phyloP scores from a whole-genome alignment of 495 filamentous ascomycete genomes.

The Neurospora hispaniola region DNA sequence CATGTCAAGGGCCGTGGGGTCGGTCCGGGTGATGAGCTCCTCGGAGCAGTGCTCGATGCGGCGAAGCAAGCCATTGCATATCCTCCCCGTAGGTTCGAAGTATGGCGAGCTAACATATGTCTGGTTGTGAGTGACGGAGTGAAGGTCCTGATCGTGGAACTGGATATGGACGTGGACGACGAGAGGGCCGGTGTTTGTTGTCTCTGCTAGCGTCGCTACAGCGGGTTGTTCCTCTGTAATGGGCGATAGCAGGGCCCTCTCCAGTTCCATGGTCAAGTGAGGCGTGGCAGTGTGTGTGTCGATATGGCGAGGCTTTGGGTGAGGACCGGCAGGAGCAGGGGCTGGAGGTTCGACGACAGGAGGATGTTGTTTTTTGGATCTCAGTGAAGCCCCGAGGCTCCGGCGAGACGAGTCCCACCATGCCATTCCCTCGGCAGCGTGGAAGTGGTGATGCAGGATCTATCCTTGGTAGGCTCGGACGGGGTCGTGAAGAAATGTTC shows the following conservation, averaged over 20 bases:
- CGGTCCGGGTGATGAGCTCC: slow-evolving; percentile 37
- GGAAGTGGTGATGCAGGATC: neutral
- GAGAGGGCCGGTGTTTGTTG: slow-evolving; percentile 5
- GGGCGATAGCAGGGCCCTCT: slow-evolving; percentile 14
- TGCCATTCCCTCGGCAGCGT: slow-evolving; percentile 12
- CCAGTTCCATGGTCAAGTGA: slow-evolving; percentile 14
- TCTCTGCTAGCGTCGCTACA: neutral
- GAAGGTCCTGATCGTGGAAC: slow-evolving; percentile 33
- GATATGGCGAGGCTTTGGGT: neutral
- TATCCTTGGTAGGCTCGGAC: neutral
- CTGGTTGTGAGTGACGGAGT: slow-evolving; percentile 22
- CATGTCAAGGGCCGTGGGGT: slow-evolving; percentile 32
- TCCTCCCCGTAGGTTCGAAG: slow-evolving; percentile 27
- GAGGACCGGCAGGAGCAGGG: neutral
- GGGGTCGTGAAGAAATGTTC: slow-evolving; percentile 3
- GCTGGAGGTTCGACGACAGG: slow-evolving; percentile 13
- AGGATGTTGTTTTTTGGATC: slow-evolving; percentile 6
- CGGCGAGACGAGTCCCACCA: slow-evolving; percentile 21
- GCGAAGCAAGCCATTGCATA: slow-evolving; percentile 32
- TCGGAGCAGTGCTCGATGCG: slow-evolving; percentile 37
- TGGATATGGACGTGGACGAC: slow-evolving; percentile 32
- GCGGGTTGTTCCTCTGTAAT: slow-evolving; percentile 14
- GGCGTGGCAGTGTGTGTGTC: neutral
- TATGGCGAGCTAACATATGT: slow-evolving; percentile 31
- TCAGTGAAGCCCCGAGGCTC: slow-evolving; percentile 5